Evolutionary conservation across 139 green algal genomes (phyloP).

Genomic region (Coccomyxa sp.): DNA sequence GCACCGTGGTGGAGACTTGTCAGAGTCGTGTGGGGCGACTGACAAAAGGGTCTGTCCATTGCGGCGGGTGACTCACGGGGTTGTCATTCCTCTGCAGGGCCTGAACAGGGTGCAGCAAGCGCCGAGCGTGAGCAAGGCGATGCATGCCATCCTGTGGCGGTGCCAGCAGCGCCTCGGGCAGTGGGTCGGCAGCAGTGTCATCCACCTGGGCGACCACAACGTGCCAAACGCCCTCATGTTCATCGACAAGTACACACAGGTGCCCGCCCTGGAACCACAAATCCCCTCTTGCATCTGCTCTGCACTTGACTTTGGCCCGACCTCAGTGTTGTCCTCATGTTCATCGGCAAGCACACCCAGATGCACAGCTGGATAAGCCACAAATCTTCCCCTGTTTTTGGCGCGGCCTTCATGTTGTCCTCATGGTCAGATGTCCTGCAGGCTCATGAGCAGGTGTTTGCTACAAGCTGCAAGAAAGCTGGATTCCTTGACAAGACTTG

Average conservation of each 20-base stretch:
- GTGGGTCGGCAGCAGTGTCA: conserved; percentile 89
- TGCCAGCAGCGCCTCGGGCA: conserved; percentile 76
- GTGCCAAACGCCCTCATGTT: conserved; percentile 94
- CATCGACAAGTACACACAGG: conserved; percentile 96
- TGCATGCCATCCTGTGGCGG: conserved; percentile 64
- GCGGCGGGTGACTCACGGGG: too few relatives aligned
- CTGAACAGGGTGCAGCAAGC: conserved; percentile 90
- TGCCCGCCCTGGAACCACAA: not conserved
- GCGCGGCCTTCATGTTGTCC: not conserved
- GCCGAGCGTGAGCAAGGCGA: conserved; percentile 56
- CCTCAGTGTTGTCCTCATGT: not conserved
- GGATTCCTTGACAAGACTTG: too few relatives aligned
- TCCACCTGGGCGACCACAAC: conserved; percentile 96
- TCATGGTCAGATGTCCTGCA: not conserved
- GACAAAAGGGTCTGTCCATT: too few relatives aligned
- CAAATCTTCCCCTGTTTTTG: too few relatives aligned
- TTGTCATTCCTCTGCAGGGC: conserved; percentile 34
- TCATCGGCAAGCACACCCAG: not conserved
- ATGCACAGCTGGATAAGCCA: too few relatives aligned
- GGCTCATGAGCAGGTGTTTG: too few relatives aligned
- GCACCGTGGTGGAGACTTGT: too few relatives aligned
- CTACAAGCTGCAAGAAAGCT: too few relatives aligned
- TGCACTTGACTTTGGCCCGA: not conserved
- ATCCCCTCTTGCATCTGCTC: not conserved
- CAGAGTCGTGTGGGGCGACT: too few relatives aligned